Evolutionary conservation across 2,329 filamentous ascomycete species (phyloP).

Genomic region (Podosphaera aphanis): DNA sequence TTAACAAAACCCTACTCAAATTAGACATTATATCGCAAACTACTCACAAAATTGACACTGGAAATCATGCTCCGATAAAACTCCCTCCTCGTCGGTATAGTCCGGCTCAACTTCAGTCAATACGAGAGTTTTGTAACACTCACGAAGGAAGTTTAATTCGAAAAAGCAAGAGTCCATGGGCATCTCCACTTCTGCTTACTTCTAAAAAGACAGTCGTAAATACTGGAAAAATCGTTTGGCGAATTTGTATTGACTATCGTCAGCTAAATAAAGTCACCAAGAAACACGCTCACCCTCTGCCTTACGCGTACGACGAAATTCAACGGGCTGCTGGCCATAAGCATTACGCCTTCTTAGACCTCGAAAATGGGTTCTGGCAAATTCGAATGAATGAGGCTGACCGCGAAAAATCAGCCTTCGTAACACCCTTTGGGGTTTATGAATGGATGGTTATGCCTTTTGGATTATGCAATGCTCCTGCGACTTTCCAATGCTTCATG

Average conservation of each 20-base stretch:
- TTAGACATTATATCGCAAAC: too few relatives aligned
- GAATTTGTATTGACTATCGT: neutral
- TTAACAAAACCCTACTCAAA: too few relatives aligned
- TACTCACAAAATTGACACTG: too few relatives aligned
- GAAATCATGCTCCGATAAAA: too few relatives aligned
- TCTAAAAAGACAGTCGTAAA: too few relatives aligned
- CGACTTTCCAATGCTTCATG: too few relatives aligned
- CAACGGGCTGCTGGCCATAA: neutral
- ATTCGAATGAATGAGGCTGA: neutral
- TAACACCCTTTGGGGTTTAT: neutral
- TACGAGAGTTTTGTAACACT: neutral
- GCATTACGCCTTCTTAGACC: neutral
- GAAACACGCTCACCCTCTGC: neutral
- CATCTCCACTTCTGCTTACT: too few relatives aligned
- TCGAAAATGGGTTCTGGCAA: neutral
- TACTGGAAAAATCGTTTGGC: too few relatives aligned
- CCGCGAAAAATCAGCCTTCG: neutral
- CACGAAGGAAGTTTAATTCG: neutral
- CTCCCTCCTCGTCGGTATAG: too few relatives aligned
- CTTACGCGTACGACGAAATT: neutral
- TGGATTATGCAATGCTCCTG: neutral
- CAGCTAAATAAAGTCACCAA: neutral
- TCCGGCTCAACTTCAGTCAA: neutral
- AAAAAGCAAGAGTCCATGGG: neutral
- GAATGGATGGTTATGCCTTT: constrained; percentile 2